A percentile compares a stretch with the other conserved stretches of the same genome.
These are phyloP conservation scores for Sporothrix pseudoabietina DNA, from an alignment of 2,329 filamentous ascomycete species.

Conservation along the genomic window DNA sequence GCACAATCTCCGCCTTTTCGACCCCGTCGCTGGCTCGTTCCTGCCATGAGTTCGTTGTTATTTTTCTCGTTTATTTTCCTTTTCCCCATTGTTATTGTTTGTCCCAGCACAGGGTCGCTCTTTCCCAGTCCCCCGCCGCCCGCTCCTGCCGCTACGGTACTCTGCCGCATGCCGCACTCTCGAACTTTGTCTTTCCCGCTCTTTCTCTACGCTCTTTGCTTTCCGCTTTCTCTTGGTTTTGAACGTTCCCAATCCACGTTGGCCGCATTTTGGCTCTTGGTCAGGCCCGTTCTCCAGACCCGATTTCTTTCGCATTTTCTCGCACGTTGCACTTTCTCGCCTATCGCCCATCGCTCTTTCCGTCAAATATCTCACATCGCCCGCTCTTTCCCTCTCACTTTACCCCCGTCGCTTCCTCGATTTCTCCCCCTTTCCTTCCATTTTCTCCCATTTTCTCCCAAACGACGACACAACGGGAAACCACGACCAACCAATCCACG, in stretches of 20 bases:
- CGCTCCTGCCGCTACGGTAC: constrained; percentile 26
- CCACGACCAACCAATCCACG: constrained; percentile 15
- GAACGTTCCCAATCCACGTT: background rate
- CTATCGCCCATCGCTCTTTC: constrained; percentile 12
- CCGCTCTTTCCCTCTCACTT: constrained; percentile 8
- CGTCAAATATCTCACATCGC: constrained; percentile 4
- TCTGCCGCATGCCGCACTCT: constrained; percentile 25
- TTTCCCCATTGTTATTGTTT: constrained; percentile 28
- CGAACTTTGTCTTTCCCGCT: constrained; percentile 6
- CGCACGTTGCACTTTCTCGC: constrained; percentile 16
- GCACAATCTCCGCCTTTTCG: constrained; percentile 13
- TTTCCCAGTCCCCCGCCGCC: constrained; percentile 22
- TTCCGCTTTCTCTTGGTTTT: background rate
- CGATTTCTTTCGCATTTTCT: constrained; percentile 13
- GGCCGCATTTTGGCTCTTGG: constrained; percentile 22
- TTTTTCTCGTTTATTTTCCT: constrained; percentile 7
- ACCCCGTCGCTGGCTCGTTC: constrained; percentile 12
- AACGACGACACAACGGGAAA: constrained; percentile 21
- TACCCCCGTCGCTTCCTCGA: constrained; percentile 13
- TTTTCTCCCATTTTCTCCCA: background rate
- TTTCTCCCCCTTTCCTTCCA: constrained; percentile 12
- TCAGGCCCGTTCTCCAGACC: constrained; percentile 8
- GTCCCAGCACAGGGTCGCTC: background rate
- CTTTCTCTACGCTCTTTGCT: constrained; percentile 20
- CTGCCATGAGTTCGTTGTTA: constrained; percentile 18